Evolutionary conservation across 305 asterid species (phyloP).

Genomic region (Fraxinus nigra): DNA sequence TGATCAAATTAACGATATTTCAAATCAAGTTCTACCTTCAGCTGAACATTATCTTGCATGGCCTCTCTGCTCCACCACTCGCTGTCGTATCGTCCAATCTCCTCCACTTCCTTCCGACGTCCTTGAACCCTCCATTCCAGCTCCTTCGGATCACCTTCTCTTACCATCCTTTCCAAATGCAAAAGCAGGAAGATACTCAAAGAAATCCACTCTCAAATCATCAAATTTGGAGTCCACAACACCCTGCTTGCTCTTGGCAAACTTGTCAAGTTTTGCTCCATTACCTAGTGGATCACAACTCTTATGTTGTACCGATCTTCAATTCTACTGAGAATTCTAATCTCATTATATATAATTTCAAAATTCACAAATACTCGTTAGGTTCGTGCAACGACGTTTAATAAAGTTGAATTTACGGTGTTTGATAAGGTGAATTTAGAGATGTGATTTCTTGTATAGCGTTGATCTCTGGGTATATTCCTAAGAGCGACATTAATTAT

Average conservation of each 20-base stretch:
- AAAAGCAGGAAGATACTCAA: constrained; percentile 29
- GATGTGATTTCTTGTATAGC: constrained; percentile 74
- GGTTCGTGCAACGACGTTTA: constrained; percentile 24
- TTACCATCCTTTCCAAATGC: constrained; percentile 54
- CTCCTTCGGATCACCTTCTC: constrained; percentile 45
- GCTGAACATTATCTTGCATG: constrained; percentile 4
- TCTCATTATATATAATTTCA: constrained; percentile 46
- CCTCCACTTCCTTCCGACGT: constrained; percentile 43
- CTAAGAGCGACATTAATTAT: constrained; percentile 40
- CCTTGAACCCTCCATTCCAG: constrained; percentile 51
- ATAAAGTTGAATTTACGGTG: constrained; percentile 24
- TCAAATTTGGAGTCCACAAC: constrained; percentile 68
- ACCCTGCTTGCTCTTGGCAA: constrained; percentile 58
- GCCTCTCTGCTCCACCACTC: constrained; percentile 18
- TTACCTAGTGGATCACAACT: constrained; percentile 47
- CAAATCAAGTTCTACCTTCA: not conserved
- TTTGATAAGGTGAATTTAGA: constrained; percentile 53
- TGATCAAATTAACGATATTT: not conserved
- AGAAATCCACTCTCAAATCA: constrained; percentile 56
- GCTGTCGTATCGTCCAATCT: constrained; percentile 18
- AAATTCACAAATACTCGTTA: constrained; percentile 54
- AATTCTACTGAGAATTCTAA: constrained; percentile 44
- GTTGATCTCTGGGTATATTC: constrained; percentile 49
- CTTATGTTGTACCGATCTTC: constrained; percentile 52
- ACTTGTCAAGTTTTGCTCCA: constrained; percentile 53